Conservation (phyloP, 2,329 filamentous ascomycete species). For the Periglandula ipomoeae region DNA sequence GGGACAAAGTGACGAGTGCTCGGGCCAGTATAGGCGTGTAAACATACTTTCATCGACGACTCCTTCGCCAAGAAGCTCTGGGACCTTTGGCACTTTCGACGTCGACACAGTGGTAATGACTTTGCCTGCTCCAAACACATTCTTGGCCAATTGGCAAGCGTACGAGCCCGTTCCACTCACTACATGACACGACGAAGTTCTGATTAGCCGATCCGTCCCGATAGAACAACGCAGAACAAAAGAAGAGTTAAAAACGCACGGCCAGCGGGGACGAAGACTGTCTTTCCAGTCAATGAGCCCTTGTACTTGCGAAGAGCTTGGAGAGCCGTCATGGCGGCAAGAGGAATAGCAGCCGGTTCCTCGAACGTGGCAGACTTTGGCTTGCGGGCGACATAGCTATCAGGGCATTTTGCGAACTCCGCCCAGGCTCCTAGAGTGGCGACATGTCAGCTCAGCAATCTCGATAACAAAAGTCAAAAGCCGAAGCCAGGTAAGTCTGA, state of each 20-base stretch:
- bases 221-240: background rate
- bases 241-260: conserved; percentile 10
- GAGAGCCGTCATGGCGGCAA: conserved; percentile 32
- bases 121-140: conserved; percentile 31
- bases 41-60: conserved; percentile 25
- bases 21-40: too few relatives aligned
- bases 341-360: conserved; percentile 33
- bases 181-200: background rate
- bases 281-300: conserved; percentile 29
- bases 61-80: conserved; percentile 27
- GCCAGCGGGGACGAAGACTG: conserved; percentile 17
- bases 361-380: conserved; percentile 30
- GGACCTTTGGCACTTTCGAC: conserved; percentile 27
- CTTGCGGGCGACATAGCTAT: conserved; percentile 26
- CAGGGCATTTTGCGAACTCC: conserved; percentile 25
- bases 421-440: conserved; percentile 23
- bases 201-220: background rate
- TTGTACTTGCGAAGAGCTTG: conserved; percentile 26
- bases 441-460: background rate
- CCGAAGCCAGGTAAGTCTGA: too few relatives aligned
- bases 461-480: conserved; percentile 1
- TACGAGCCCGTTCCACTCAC: conserved; percentile 17
- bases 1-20: too few relatives aligned
- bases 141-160: conserved; percentile 32
- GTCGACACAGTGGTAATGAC: conserved; percentile 37